phyloP scores from a whole-genome alignment of 805 yeast species.

The Candida multigemmis region DNA sequence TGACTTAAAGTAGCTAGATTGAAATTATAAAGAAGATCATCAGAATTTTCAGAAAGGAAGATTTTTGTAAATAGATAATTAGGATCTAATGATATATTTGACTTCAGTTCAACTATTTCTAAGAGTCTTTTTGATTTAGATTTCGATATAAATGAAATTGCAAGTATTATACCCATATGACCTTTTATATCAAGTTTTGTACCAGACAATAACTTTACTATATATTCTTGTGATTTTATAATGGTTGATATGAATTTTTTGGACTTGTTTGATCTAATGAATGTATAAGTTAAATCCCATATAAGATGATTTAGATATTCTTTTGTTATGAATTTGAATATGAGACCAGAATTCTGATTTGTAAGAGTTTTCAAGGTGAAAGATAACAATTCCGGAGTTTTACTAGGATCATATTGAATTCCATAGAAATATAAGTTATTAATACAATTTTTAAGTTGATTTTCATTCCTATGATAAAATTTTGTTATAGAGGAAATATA shows the following conservation, averaged over 20 bases:
- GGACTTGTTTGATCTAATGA: conserved; percentile 3
- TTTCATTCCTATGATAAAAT: conserved; percentile 10
- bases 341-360: conserved; percentile 11
- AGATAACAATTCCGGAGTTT: conserved; percentile 10
- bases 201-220: conserved; percentile 10
- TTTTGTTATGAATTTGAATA: conserved; percentile 10
- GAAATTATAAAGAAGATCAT: conserved; percentile 24
- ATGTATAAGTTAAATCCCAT: conserved; percentile 18
- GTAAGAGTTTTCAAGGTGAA: conserved; percentile 10
- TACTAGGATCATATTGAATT: conserved; percentile 12
- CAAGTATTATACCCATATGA: conserved; percentile 27
- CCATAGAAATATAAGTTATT: conserved; percentile 19
- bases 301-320: conserved; percentile 12
- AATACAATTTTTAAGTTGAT: conserved; percentile 11
- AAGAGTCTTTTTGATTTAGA: conserved; percentile 18
- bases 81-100: conserved; percentile 13
- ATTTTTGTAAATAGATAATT: conserved; percentile 17
- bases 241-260: conserved; percentile 5
- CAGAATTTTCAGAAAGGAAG: conserved; percentile 20
- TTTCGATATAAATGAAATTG: conserved; percentile 13
- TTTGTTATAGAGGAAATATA: conserved; percentile 14
- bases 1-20: conserved; percentile 15
- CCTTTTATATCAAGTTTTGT: conserved; percentile 16
- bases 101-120: conserved; percentile 13
- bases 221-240: conserved; percentile 18